Evolutionary conservation across 163 green algal genomes (phyloP), one percentile per base, ranked within the genome.

Genomic region (Chloromonas sp.): DNA sequence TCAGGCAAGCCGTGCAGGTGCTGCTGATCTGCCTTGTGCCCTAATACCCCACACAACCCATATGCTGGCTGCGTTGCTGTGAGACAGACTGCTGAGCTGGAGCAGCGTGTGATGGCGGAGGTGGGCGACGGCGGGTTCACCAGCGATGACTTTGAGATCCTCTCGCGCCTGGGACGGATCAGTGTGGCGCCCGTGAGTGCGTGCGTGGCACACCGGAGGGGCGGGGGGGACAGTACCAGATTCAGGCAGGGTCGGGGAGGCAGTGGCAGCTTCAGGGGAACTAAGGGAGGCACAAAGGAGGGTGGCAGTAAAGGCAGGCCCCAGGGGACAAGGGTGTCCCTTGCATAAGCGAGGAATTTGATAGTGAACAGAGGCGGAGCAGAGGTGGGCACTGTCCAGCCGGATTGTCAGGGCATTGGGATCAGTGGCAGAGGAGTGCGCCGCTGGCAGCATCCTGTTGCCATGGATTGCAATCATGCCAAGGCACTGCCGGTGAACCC

Each of bases 91-190:
- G 71, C 77, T 61, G 61, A 87, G n/a, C 77, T 88, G 14, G 90
- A 94, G 82, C 82, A 81, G 58, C 66, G 70, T 13, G 78, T 91
- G 60, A 84, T 94, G 8, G 70, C 70, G 15, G 85, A 92, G 59
- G 87, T 95, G 2, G 92, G 92, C 0, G 85, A 91, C 66, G 92
- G 89, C 2, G 90, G 91, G 71, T 95, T 96, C 79, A 85, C 80
- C 0, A 82, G 88, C 2, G 83, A 89, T 0, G 93, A 96, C 59
- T 95, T 96, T 90, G 93, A 96, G 84, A 74, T 96, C 60, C 11
- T 93, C 78, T 85, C 94, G 81, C 86, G 93, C 84, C 89, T 96
- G 61, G 93, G 93, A 0, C 89, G 90, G 11, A 93, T 96, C 81
- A 79, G 71, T 14, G 71, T 79, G 5, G 2, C 11, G 58, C 2